phyloP scores from a whole-genome alignment of 192 early-diverging fungal species.

The Thamnidium elegans region DNA sequence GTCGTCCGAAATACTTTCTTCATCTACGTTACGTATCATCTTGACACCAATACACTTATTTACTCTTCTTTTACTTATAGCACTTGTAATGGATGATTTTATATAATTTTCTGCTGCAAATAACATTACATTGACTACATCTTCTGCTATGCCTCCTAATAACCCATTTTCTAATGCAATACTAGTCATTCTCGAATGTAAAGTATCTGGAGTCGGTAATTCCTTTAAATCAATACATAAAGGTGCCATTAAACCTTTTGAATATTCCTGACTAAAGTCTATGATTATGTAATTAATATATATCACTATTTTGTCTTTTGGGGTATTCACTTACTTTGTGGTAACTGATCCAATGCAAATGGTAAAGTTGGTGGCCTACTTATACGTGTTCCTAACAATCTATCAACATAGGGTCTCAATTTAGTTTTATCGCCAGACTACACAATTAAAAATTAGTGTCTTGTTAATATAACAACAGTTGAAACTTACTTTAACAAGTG shows the following conservation, averaged over 20 bases:
- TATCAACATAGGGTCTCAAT: constrained; percentile 25
- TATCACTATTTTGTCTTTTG: neutral
- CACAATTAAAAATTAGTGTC: neutral
- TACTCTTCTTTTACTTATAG: constrained; percentile 61
- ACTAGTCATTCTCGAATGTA: constrained; percentile 65
- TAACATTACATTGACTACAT: constrained; percentile 60
- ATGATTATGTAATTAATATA: neutral
- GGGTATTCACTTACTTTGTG: constrained; percentile 44
- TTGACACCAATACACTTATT: constrained; percentile 55
- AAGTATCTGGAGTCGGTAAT: constrained; percentile 59
- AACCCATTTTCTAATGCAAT: constrained; percentile 67
- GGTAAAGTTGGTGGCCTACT: constrained; percentile 50
- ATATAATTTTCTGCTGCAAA: constrained; percentile 70
- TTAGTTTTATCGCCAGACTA: constrained; percentile 19
- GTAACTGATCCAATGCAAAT: constrained; percentile 45
- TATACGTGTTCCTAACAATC: constrained; percentile 24
- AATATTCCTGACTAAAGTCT: constrained; percentile 51
- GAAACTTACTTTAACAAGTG: constrained; percentile 50
- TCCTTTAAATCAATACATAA: constrained; percentile 66
- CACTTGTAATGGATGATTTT: constrained; percentile 64
- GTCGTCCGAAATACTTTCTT: constrained; percentile 15
- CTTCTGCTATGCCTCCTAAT: constrained; percentile 59
- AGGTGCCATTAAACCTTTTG: constrained; percentile 64
- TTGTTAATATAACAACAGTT: neutral
- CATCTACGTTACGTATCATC: neutral